A percentile compares a stretch with the other conserved stretches of the same genome.
phyloP scores from a whole-genome alignment of 2,329 filamentous ascomycete species.

The Alternaria triticina region DNA sequence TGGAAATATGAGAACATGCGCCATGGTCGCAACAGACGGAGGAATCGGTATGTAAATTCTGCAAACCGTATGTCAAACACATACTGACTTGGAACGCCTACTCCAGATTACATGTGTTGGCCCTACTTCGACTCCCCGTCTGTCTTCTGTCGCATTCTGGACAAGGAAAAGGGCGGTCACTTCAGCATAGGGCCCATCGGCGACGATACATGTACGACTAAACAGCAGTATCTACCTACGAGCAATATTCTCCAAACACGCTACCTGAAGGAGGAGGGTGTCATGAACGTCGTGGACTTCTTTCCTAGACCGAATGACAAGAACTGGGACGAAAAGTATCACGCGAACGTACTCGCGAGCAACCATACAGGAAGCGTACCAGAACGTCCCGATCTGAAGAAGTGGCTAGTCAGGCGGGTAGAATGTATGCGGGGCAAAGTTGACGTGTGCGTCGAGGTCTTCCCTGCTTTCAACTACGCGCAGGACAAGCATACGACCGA shows the following conservation, averaged over 20 bases:
- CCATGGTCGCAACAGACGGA: constrained; percentile 30
- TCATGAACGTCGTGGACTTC: constrained; percentile 76
- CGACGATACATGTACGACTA: constrained; percentile 66
- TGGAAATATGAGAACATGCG: constrained; percentile 78
- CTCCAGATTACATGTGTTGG: constrained; percentile 40
- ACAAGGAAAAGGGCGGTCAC: constrained; percentile 76
- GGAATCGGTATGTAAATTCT: constrained; percentile 58
- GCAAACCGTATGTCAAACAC: constrained; percentile 62
- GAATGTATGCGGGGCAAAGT: constrained; percentile 74
- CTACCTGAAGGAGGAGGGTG: constrained; percentile 78
- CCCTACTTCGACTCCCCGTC: constrained; percentile 80
- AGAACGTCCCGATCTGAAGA: constrained; percentile 59
- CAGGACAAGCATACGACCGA: constrained; percentile 66
- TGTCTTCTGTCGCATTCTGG: constrained; percentile 75
- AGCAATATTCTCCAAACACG: constrained; percentile 78
- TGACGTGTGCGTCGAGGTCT: constrained; percentile 71
- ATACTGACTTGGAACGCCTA: constrained; percentile 61
- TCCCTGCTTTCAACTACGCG: constrained; percentile 69
- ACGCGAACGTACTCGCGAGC: constrained; percentile 29
- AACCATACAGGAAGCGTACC: constrained; percentile 35
- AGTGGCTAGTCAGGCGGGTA: constrained; percentile 73
- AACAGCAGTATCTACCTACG: constrained; percentile 78
- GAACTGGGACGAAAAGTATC: constrained; percentile 55
- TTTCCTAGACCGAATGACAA: constrained; percentile 71
- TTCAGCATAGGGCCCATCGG: constrained; percentile 66